Percentiles rank a stretch among this genome's conserved stretches.
phyloP scores from a whole-genome alignment of 2,329 filamentous ascomycete genomes.

The Fusarium sterilihyphosum region DNA sequence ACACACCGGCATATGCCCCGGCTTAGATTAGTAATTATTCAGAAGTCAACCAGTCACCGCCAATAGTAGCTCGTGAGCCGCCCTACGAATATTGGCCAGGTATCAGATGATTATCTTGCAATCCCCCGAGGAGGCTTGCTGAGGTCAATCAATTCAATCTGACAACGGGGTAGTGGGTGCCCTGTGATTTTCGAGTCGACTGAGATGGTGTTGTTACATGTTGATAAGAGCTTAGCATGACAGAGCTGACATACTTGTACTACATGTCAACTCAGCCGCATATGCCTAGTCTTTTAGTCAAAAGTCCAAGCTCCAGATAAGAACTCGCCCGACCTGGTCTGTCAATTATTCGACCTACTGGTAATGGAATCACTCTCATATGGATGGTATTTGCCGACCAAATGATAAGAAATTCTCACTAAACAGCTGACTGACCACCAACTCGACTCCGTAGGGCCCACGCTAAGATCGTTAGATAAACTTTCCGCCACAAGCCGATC shows the following conservation, averaged over 20 bases:
- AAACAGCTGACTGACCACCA: background rate
- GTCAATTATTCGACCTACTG: too few relatives aligned
- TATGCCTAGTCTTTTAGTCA: rapidly evolving
- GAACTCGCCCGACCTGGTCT: too few relatives aligned
- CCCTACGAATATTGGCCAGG: background rate
- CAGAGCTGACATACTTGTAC: background rate
- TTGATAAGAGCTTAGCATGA: background rate
- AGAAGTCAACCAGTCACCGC: too few relatives aligned
- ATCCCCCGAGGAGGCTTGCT: too few relatives aligned
- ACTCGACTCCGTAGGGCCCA: background rate
- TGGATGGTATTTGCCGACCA: too few relatives aligned
- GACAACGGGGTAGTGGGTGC: background rate
- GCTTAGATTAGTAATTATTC: background rate
- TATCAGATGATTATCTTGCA: background rate
- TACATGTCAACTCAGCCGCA: background rate
- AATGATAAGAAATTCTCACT: background rate
- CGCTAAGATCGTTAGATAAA: background rate
- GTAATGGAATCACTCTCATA: background rate
- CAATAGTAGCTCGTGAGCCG: background rate
- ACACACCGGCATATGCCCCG: too few relatives aligned
- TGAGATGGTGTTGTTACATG: background rate
- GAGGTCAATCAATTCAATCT: too few relatives aligned
- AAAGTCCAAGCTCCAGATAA: background rate
- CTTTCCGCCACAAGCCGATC: background rate
- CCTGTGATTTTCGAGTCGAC: background rate